Evolutionary conservation across 495 filamentous ascomycete genomes (phyloP), one percentile per base, ranked within the genome.

Genomic region (Aspergillus avenaceus): DNA sequence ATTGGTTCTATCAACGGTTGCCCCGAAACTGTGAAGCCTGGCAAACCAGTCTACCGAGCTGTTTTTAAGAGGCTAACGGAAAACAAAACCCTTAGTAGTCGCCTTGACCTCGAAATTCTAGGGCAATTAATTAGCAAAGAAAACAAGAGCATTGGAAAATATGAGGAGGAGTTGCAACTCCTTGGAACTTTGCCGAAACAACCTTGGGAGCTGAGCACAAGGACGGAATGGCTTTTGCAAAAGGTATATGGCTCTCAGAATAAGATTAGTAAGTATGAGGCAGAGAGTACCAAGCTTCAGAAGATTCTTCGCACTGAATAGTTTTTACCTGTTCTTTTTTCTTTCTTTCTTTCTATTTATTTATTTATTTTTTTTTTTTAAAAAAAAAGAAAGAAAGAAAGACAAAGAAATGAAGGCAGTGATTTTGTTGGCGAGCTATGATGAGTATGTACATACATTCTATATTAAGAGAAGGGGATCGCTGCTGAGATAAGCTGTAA

Each of bases 31-130:
- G 83, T 98, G 59, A 83, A 79, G 42, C 86, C 89, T 2, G 91
- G 90, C 12, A 88, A 87, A 59, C 93, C 93, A 0, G 89, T 98
- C 7, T 95, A 91, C 71, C 83, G 80, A 29, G 84, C 89, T 2
- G 91, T 91, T 0, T 98, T 97, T 69, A 69, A 73, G 47, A 68
- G 75, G 26, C 64, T 98, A 18, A 76, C 80, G 0, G 70, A 81
- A 46, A 95, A 97, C 64, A 68, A 71, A 3, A 90, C 88, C 1
- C 64, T 98, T 43, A 74, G 77, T 26, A 78, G 85, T 7, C 79
- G 84, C 49, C 79, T 98, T 62, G 90, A 97, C 55, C 63, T 95
- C 11, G 75, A 78, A 11, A 69, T 90, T 37, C 62, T 91, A 1
- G 75, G 70, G 4, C 79, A 91, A 62, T 61, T 88, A 21, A 79